These are phyloP conservation scores for Huntiella savannae DNA, from an alignment of 2,329 filamentous ascomycete species.

Conservation along the genomic window DNA sequence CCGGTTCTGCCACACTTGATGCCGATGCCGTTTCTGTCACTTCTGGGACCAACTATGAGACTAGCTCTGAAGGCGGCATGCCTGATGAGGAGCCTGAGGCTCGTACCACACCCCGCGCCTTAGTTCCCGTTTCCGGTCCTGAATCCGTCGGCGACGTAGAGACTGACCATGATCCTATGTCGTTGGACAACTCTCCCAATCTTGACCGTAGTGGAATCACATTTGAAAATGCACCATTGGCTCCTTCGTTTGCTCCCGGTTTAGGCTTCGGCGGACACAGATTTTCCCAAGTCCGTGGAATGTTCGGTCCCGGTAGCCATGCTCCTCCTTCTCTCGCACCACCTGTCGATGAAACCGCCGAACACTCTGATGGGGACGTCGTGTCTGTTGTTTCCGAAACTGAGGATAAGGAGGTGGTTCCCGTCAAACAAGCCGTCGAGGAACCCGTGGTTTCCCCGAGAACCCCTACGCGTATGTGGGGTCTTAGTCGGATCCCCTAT, in stretches of 20 bases:
- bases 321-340: neutral
- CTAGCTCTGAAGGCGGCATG: neutral
- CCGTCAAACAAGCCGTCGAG: too few relatives aligned
- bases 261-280: neutral
- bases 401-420: neutral
- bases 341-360: neutral
- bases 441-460: too few relatives aligned
- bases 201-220: neutral
- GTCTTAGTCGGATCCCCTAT: too few relatives aligned
- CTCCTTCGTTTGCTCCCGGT: neutral
- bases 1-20: neutral
- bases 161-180: conserved; percentile 2
- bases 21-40: neutral
- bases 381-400: neutral
- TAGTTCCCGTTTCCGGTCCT: neutral
- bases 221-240: neutral
- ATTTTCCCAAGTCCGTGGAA: neutral
- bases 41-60: conserved; percentile 3
- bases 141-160: conserved; percentile 5
- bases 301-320: neutral
- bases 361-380: conserved; percentile 2
- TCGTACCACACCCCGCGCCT: conserved; percentile 2
- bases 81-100: neutral
- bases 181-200: neutral
- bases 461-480: too few relatives aligned